Percentiles rank a stretch among this genome's conserved stretches.
Conservation (phyloP, 495 filamentous ascomycete genomes). For the Lasiosphaeria ovina region DNA sequence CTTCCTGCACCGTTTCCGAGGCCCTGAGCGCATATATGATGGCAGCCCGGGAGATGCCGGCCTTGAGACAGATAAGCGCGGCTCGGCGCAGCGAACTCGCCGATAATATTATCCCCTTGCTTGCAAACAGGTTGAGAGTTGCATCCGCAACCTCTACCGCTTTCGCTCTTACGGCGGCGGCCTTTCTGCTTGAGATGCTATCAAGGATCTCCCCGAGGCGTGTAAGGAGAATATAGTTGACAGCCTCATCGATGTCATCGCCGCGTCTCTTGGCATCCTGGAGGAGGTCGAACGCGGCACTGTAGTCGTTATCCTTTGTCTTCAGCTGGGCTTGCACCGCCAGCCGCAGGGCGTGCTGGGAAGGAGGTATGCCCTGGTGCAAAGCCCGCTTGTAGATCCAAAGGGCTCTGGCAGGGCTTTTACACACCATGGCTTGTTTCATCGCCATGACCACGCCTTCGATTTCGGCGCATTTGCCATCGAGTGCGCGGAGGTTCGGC, state of each 20-base stretch:
- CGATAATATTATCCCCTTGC: slow-evolving; percentile 28
- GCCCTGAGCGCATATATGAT: slow-evolving; percentile 36
- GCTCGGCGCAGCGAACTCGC: slow-evolving; percentile 38
- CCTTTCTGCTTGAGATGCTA: background rate
- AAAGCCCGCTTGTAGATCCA: slow-evolving; percentile 37
- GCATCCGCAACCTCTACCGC: slow-evolving; percentile 22
- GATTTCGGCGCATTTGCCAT: slow-evolving; percentile 23
- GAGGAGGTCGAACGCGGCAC: slow-evolving; percentile 33
- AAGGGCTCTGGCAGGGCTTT: slow-evolving; percentile 25
- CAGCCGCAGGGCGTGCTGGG: slow-evolving; percentile 32
- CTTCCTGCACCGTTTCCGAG: slow-evolving; percentile 18
- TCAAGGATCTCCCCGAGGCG: slow-evolving; percentile 21
- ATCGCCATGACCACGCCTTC: slow-evolving; percentile 37
- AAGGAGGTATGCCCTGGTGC: slow-evolving; percentile 31
- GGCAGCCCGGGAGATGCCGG: slow-evolving; percentile 31
- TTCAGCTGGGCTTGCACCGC: slow-evolving; percentile 42
- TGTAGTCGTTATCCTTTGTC: slow-evolving; percentile 8
- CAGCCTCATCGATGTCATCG: slow-evolving; percentile 28
- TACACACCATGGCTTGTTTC: slow-evolving; percentile 30
- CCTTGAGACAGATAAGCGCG: slow-evolving; percentile 29
- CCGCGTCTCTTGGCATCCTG: slow-evolving; percentile 31
- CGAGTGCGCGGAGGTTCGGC: slow-evolving; percentile 19
- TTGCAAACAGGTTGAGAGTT: slow-evolving; percentile 25
- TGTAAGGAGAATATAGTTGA: slow-evolving; percentile 28
- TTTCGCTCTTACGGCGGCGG: slow-evolving; percentile 13